Percentiles rank a stretch among this genome's conserved stretches.
These are phyloP conservation scores for Russula ochroleuca DNA, from an alignment of 768 basidiomycete genomes.

Conservation along the genomic window DNA sequence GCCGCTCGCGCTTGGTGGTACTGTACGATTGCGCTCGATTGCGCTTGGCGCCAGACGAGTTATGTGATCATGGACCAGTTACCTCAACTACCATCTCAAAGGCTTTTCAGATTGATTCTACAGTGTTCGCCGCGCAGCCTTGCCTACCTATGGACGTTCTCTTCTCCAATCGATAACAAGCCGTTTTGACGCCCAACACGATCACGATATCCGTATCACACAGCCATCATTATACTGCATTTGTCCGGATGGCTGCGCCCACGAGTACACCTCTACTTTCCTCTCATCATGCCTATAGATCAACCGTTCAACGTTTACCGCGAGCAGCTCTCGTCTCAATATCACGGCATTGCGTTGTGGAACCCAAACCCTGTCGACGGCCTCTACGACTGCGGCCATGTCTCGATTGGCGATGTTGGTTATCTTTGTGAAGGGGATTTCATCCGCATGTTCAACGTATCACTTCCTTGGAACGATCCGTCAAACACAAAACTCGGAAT, in stretches of 20 bases:
- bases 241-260: neutral
- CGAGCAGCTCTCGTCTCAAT: conserved; percentile 10
- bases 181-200: no score
- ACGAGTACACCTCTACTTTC: neutral
- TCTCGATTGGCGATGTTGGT: conserved; percentile 28
- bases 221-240: no score
- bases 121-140: no score
- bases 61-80: no score
- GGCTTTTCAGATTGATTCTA: no score
- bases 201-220: no score
- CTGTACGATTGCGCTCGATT: no score
- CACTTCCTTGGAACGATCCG: neutral
- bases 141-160: no score
- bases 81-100: no score
- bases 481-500: neutral
- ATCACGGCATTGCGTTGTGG: conserved; percentile 22
- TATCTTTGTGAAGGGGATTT: conserved; percentile 23
- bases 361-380: conserved; percentile 20
- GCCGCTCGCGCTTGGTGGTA: no score
- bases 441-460: conserved; percentile 25
- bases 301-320: conserved; percentile 18
- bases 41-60: no score
- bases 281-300: neutral
- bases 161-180: neutral
- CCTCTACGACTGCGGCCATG: conserved; percentile 11